Base-by-base conservation (phyloP, 192 early-diverging fungal genomes). In the Irineochytrium annulatum region DNA sequence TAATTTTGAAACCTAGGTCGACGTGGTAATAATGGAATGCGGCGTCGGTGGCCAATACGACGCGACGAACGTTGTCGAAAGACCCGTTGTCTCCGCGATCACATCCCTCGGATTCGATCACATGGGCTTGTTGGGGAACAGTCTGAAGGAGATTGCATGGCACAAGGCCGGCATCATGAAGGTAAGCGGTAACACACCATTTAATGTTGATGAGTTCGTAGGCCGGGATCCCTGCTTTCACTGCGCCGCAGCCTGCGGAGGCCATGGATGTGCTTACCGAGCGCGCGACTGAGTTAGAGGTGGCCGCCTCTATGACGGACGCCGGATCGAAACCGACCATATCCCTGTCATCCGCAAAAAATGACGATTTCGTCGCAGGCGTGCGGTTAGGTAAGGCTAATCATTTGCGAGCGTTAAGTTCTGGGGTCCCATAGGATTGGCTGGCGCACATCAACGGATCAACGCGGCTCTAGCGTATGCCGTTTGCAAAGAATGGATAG, bases 81-180 rank as follows among this genome's bases (percentile, higher is more conserved):
- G 59, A 17, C 80, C 85, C 30, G 68, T 70, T 13, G 73, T 67
- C 37, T 77, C 78, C 31, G 74, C 83, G 8, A 86, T 94, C 33
- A 86, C 89, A 27, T 68, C 85, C 1, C 77, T 94, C n/a, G 90
- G 88, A 8, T 64, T 82, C 45, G 91, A 94, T 55, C 91, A 94
- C 51, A 43, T 82, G 41, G 74, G 80, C 14, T 57, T 90, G 19
- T 71, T 94, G 0, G 91, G 91, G n/a, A 60, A 72, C 53, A 88
- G 76, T 2, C 55, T 92, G 3, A 69, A 74, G 32, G 81, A 88
- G 51, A 94, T 94, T 49, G 90, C 90, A 0, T 67, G 67, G 52
- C 87, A 89, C 45, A 94, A 94, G 74, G 77, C 81, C 22, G 91
- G 91, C 4, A 90, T 94, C 49, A 84, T 94, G 60, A 89, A 87